Evolutionary conservation across 2,329 filamentous ascomycete genomes (phyloP).

Genomic region (Sphaerulina vaccinii): DNA sequence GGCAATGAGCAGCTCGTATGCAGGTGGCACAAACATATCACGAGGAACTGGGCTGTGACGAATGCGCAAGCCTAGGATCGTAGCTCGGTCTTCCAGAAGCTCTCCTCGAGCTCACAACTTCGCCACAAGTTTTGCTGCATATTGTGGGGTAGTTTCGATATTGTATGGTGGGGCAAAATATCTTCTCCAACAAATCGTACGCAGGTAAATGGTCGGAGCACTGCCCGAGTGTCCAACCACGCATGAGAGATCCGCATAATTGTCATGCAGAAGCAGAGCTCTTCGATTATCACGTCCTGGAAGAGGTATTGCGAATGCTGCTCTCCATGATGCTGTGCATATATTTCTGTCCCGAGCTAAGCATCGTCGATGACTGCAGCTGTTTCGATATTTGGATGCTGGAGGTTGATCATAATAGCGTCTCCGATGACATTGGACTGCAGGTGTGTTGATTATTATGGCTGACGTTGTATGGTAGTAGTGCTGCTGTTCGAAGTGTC

Average conservation of each 20-base stretch:
- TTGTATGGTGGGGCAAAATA: constrained; percentile 2
- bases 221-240: neutral
- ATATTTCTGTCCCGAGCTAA: constrained; percentile 1
- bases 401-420: neutral
- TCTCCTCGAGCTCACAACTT: constrained; percentile 14
- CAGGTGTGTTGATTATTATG: too few relatives aligned
- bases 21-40: neutral
- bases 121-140: too few relatives aligned
- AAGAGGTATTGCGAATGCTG: constrained; percentile 14
- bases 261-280: neutral
- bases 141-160: too few relatives aligned
- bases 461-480: too few relatives aligned
- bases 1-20: constrained; percentile 6
- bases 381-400: neutral
- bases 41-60: too few relatives aligned
- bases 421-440: too few relatives aligned
- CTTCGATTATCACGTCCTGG: neutral
- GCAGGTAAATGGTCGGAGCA: neutral
- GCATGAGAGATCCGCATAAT: neutral
- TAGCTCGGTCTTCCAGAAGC: constrained; percentile 2
- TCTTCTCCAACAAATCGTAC: neutral
- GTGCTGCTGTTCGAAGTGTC: neutral
- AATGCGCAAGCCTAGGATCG: neutral
- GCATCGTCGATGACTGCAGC: constrained; percentile 23
- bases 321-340: constrained; percentile 25